Evolutionary conservation across 495 filamentous ascomycete genomes (phyloP), one percentile per base, ranked within the genome.

Genomic region (Elaphomyces granulatus): DNA sequence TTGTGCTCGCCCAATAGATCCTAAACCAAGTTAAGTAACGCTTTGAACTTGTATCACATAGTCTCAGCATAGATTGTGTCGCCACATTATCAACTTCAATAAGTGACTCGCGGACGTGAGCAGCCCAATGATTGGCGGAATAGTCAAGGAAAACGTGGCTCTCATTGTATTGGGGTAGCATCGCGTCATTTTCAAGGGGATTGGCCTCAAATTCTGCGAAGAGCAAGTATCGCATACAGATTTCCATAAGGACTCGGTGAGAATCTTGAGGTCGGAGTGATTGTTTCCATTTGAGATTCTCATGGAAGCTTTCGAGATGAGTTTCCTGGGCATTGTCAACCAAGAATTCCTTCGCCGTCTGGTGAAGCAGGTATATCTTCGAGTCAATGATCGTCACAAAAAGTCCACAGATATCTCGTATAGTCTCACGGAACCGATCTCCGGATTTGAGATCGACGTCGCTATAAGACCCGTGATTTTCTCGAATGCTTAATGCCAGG

Each of bases 331-430:
- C 39, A 12, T 47, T 20, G 20, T 35, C 21, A 43, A 59, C 42
- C 9, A 63, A 43, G 32, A 58, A 64, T 38, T 66, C 59, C 32
- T 48, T 64, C 2, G 59, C 60, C 3, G 64, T 68, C 32, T 68
- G 65, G 36, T 67, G 65, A 26, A 68, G 47, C 1, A 68, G 38
- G 41, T 62, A 68, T 2, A 68, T 33, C 40, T 45, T 54, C 0
- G 42, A 45, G 16, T 62, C 43, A 10, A 52, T 36, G 15, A 66
- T 55, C 4, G 43, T 48, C 9, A 68, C 37, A 36, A 67, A 59
- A 9, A 67, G 55, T 0, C 64, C 63, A 42, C 64, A 68, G 6
- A 55, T 23, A 12, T 57, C 48, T 49, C 54, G 36, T 0, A 68
- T 31, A n/a, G 39, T 42, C 0, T 34, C 8, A 10, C 40, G 43